Evolutionary conservation across 2,329 filamentous ascomycete genomes (phyloP).

Genomic region (Fusarium sp.): DNA sequence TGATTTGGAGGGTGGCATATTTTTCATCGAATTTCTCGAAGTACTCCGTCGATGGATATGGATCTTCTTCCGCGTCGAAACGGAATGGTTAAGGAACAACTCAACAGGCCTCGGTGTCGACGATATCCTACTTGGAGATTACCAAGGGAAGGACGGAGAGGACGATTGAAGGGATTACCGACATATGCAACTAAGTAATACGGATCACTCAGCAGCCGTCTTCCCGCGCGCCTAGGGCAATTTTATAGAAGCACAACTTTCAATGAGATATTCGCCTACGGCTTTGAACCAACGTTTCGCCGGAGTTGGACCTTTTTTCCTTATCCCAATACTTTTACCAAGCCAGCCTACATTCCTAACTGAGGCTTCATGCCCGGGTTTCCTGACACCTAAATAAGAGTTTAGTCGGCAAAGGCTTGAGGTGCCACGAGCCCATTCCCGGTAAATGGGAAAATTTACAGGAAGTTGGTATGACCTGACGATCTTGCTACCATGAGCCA

Average conservation of each 20-base stretch:
- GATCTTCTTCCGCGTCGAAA: slow-evolving; percentile 96
- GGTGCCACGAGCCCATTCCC: slow-evolving; percentile 38
- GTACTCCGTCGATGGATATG: slow-evolving; percentile 92
- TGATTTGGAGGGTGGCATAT: slow-evolving; percentile 90
- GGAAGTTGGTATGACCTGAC: slow-evolving; percentile 24
- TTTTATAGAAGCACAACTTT: slow-evolving; percentile 41
- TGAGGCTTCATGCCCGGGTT: slow-evolving; percentile 1
- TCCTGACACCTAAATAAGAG: not conserved
- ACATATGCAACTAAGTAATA: slow-evolving; percentile 2
- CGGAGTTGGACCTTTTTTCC: slow-evolving; percentile 10
- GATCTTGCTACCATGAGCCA: slow-evolving; percentile 20
- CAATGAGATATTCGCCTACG: slow-evolving; percentile 26
- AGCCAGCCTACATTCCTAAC: slow-evolving; percentile 15
- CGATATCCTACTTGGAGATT: slow-evolving; percentile 82
- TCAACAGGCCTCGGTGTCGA: slow-evolving; percentile 68
- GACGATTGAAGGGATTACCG: slow-evolving; percentile 50
- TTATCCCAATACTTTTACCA: slow-evolving; percentile 6
- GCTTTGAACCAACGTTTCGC: slow-evolving; percentile 28
- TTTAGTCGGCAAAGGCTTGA: slow-evolving; percentile 25
- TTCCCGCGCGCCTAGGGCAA: slow-evolving; percentile 31
- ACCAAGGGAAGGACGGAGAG: slow-evolving; percentile 69
- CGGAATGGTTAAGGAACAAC: slow-evolving; percentile 82
- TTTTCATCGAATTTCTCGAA: slow-evolving; percentile 87
- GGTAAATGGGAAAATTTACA: slow-evolving; percentile 32
- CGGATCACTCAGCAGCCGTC: slow-evolving; percentile 23